Evolutionary conservation across 176 grass and related monocot genomes (phyloP).

Genomic region (Carex cristatella): DNA sequence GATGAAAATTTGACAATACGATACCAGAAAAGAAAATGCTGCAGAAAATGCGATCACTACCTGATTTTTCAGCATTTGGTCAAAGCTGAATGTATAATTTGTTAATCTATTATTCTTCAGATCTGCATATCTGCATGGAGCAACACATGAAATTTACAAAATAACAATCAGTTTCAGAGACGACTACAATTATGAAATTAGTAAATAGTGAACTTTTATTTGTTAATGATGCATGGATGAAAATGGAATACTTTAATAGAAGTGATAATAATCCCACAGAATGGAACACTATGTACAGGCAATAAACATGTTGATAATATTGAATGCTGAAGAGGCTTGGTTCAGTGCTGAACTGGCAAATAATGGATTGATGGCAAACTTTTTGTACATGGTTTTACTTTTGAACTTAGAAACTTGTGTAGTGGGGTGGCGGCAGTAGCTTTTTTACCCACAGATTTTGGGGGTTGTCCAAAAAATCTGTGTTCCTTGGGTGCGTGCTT

Average conservation of each 20-base stretch:
- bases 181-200: not conserved
- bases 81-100: constrained; percentile 94
- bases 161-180: not conserved
- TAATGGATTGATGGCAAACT: too few relatives aligned
- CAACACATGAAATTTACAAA: not conserved
- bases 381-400: too few relatives aligned
- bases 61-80: constrained; percentile 96
- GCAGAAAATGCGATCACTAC: constrained; percentile 22
- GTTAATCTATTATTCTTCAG: constrained; percentile 95
- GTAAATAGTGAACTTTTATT: not conserved
- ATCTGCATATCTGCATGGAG: constrained; percentile 78
- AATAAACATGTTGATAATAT: too few relatives aligned
- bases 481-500: not conserved
- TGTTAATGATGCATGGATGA: not conserved
- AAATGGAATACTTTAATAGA: not conserved
- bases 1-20: not conserved
- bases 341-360: too few relatives aligned
- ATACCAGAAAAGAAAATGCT: not conserved
- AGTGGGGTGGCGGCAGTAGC: too few relatives aligned
- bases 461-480: not conserved
- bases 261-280: not conserved
- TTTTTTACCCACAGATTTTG: not conserved
- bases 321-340: too few relatives aligned
- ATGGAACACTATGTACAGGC: not conserved
- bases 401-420: too few relatives aligned